Evolutionary conservation across 75 land plant species (phyloP).

Genomic region (Ceratopteris richardii): DNA sequence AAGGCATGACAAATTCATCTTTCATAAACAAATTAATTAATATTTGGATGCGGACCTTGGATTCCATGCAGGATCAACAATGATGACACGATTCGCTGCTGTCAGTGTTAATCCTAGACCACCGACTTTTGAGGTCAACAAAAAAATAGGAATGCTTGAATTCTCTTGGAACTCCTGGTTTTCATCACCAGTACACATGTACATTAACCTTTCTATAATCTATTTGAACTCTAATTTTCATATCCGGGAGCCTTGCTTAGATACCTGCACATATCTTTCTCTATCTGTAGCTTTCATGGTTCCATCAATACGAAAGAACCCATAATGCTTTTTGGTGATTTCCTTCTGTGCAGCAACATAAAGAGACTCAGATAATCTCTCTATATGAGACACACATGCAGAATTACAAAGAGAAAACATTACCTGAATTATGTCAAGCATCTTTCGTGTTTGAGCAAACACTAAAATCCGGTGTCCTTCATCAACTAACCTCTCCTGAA

Average conservation of each 20-base stretch:
- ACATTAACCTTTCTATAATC: no score
- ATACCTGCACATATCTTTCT: slow-evolving; percentile 67
- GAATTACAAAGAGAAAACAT: background rate
- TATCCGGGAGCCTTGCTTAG: slow-evolving; percentile 3
- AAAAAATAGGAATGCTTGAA: slow-evolving; percentile 59
- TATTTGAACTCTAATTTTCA: no score
- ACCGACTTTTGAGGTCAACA: slow-evolving; percentile 97
- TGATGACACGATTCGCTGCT: slow-evolving; percentile 97
- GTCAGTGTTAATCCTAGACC: slow-evolving; percentile 96
- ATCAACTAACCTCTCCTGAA: slow-evolving; percentile 71
- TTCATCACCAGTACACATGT: no score
- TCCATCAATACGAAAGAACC: slow-evolving; percentile 85
- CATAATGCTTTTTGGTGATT: slow-evolving; percentile 39
- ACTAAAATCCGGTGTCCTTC: slow-evolving; percentile 79
- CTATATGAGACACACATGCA: background rate
- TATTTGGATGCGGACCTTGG: slow-evolving; percentile 50
- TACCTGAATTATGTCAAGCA: slow-evolving; percentile 93
- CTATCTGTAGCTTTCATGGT: slow-evolving; percentile 83
- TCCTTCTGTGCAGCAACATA: slow-evolving; percentile 44
- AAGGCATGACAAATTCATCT: background rate
- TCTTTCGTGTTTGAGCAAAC: slow-evolving; percentile 95
- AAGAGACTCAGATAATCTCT: background rate
- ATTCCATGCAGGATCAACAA: slow-evolving; percentile 99
- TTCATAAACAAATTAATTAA: background rate
- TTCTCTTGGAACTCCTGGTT: slow-evolving; percentile 87